Evolutionary conservation across 306 rosid genomes (phyloP), one percentile per base, ranked within the genome.

Genomic region (Rosa lucieae): DNA sequence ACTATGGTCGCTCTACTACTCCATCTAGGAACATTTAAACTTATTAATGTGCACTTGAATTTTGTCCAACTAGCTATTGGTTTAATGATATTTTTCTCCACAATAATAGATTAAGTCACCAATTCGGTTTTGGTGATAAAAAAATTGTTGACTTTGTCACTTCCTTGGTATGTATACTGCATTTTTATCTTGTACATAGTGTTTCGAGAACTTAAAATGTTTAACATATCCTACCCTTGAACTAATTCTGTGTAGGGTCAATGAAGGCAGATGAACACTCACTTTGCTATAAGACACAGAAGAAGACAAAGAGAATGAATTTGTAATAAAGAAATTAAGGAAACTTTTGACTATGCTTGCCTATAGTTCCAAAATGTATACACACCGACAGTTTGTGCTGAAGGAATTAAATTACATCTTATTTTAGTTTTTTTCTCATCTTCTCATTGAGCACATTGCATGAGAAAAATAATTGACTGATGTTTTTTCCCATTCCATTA

Each of bases 381-480:
- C 70, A 75, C 78, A 75, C 78, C 58, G 70, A 44, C 70, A 9
- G 32, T 61, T 65, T 29, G 10, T 72, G 58, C 35, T 3, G 23
- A 23, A n/a, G 17, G 4, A 63, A 32, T 11, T 32, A 42, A 7
- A 56, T 7, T 13, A 4, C 23, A 58, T 39, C 0, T 29, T 12
- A 59, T 5, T 59, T 21, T 17, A 0, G 0, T 18, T 6, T 11
- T 52, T 6, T 21, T 6, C 35, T 37, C 66, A 3, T 56, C 68
- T 8, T 17, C 63, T 72, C 76, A 55, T 40, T 44, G 12, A 10
- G 49, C 77, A 13, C 21, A 74, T 39, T 55, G 67, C 40, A 37
- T 20, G 77, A 20, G 77, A 73, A 35, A 35, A 18, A 10, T 52
- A 43, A 52, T 58, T 74, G 14, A 58, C 52, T 55, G 2, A 21